Evolutionary conservation across 2,329 filamentous ascomycete species (phyloP).

Genomic region (Amesomyces nigricolor): DNA sequence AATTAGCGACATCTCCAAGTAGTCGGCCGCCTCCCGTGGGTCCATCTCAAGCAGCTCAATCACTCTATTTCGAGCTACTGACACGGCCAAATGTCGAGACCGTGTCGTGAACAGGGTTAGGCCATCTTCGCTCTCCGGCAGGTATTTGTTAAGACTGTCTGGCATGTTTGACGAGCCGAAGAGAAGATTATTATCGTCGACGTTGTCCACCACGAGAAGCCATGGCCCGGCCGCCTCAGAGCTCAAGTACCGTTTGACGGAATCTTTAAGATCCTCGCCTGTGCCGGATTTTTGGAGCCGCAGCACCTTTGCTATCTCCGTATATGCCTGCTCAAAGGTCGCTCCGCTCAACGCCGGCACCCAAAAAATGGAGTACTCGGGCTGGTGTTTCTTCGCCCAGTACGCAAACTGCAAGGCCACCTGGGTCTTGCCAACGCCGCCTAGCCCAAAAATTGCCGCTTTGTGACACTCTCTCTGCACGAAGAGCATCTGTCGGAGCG

Average conservation of each 20-base stretch:
- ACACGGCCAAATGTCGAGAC: slow-evolving; percentile 29
- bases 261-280: slow-evolving; percentile 53
- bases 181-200: slow-evolving; percentile 33
- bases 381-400: slow-evolving; percentile 31
- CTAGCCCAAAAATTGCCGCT: slow-evolving; percentile 34
- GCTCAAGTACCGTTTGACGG: slow-evolving; percentile 43
- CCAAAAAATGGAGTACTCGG: slow-evolving; percentile 40
- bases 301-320: slow-evolving; percentile 31
- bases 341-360: slow-evolving; percentile 36
- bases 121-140: slow-evolving; percentile 33
- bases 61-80: slow-evolving; percentile 25
- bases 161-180: slow-evolving; percentile 14
- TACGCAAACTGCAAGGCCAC: slow-evolving; percentile 37
- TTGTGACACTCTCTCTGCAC: slow-evolving; percentile 16
- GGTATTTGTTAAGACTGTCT: slow-evolving; percentile 27
- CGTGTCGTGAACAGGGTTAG: slow-evolving; percentile 36
- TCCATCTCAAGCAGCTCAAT: slow-evolving; percentile 31
- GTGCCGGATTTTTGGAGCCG: slow-evolving; percentile 37
- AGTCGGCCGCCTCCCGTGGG: slow-evolving; percentile 24
- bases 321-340: slow-evolving; percentile 37
- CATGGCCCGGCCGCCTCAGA: slow-evolving; percentile 30
- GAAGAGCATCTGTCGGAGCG: slow-evolving; percentile 28
- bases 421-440: slow-evolving; percentile 40
- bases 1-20: slow-evolving; percentile 28
- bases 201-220: slow-evolving; percentile 40